Base-by-base conservation (phyloP, 768 basidiomycete genomes). In the Kondoa malvinella region DNA sequence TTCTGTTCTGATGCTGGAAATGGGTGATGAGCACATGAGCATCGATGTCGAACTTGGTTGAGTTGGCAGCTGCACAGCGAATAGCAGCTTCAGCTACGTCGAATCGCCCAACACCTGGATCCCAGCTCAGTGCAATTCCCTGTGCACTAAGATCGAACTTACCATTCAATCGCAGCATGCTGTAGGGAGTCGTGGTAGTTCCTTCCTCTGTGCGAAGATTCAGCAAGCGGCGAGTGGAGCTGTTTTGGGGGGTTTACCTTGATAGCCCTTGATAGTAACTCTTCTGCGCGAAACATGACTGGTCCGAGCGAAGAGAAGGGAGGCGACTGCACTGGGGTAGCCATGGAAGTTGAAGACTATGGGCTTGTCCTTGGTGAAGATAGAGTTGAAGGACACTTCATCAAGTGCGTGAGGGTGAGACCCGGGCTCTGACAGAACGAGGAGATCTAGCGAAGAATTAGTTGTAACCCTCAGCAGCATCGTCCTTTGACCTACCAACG, bases 321-420 rank as follows among this genome's bases (percentile, higher is more conserved):
- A 50, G 14, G 33, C 61, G 27, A 72, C 57, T 17, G 69, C 32
- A 12, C 67, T 65, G 34, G 67, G 65, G 40, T 66, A 66, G 34
- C 86, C 86, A 72, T 83, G 81, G 64, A 89, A 77, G 75, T 88
- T 86, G 65, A 85, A 82, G 0, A 67, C 66, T 40, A 57, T 64
- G 68, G 56, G 30, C 29, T 79, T 82, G 74, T 88, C 83, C 27
- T 77, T 75, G 4, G 88, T 89, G 78, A 92, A 90, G 34, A 92
- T 80, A 32, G 81, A 78, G 57, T 82, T 79, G 75, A 88, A 92
- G 62, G 81, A 83, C 1, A 80, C 81, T 30, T 81, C 78, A 71
- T 76, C 80, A 68, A 92, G 79, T 1, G 87, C 81, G 72, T 90
- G 89, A 4, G 89, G 89, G 74, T 92, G 89, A 14, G 81, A 77